These are phyloP conservation scores for Sutorius australiensis DNA, from an alignment of 768 basidiomycete species.

Conservation along the genomic window DNA sequence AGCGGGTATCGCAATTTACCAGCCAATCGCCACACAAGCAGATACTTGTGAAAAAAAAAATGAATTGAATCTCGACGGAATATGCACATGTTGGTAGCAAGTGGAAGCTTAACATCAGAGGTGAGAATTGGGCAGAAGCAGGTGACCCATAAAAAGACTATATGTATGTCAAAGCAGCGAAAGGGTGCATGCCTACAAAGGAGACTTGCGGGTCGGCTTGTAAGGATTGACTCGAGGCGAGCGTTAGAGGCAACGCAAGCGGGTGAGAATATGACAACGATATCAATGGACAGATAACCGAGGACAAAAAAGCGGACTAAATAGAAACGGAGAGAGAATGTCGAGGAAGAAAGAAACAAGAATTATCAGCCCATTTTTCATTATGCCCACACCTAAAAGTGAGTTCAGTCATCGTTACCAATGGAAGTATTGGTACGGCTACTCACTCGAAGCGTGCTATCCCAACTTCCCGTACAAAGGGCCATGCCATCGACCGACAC, in stretches of 20 bases:
- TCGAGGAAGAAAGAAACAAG: constrained; percentile 21
- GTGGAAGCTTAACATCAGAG: constrained; percentile 30
- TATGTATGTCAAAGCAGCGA: constrained; percentile 37
- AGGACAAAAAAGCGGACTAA: constrained; percentile 19
- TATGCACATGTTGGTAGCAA: constrained; percentile 47
- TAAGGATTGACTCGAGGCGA: constrained; percentile 64
- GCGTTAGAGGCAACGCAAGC: constrained; percentile 44
- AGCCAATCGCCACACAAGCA: background rate
- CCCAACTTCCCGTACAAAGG: constrained; percentile 98
- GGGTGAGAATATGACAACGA: constrained; percentile 52
- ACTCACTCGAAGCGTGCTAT: constrained; percentile 90
- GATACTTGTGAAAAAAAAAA: constrained; percentile 12
- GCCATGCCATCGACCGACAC: constrained; percentile 98
- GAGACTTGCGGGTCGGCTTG: constrained; percentile 38
- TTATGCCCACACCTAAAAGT: constrained; percentile 79
- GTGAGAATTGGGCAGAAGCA: constrained; percentile 33
- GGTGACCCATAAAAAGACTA: constrained; percentile 32
- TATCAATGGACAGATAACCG: constrained; percentile 42
- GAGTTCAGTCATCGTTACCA: constrained; percentile 11
- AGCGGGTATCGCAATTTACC: background rate
- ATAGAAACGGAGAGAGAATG: constrained; percentile 23
- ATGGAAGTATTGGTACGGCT: background rate
- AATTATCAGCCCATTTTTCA: constrained; percentile 25
- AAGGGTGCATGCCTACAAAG: constrained; percentile 27
- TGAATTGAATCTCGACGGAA: constrained; percentile 36